Evolutionary conservation across 1,284 basidiomycete genomes (phyloP), one percentile per base, ranked within the genome.

Genomic region (Leccinum ambiguum): DNA sequence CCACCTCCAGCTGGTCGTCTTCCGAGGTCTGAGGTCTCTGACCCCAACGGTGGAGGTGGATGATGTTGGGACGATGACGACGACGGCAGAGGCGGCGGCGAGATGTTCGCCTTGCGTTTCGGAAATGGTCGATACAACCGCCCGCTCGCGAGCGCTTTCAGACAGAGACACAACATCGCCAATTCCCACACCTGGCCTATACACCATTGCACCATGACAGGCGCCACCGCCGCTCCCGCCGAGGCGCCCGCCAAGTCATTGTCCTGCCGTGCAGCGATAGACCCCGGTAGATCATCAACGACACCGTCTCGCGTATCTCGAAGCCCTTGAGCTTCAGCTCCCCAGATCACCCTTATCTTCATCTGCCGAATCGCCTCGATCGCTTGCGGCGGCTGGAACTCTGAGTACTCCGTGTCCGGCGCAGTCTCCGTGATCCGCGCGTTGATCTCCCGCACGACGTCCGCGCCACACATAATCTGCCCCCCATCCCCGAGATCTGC

Each of bases 291-390:
- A 98, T 84, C 26, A 98, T 84, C 26, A 92, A 78, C 33, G 93
- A 93, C 14, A 99, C 82, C 70, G 86, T 84, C 78, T 98, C 97
- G 1, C 93, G 93, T 2, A 92, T 84, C 78, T 98, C 96, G 45
- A 98, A 82, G 14, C 97, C 97, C 78, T 98, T 98, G 70, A 99
- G 86, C 75, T 94, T 94, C 68, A 91, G 85, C 77, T 98, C 95
- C 23, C 97, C 97, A 30, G 43, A 90, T 83, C 64, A 96, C 85
- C 39, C 86, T 82, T 59, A 96, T 83, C 3, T 91, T 91, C 71
- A 97, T 85, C 41, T 87, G 81, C 33, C 87, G 87, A 66, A 97
- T 87, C 4, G 86, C 88, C 23, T 92, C 89, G 64, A 94, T 79
- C 4, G 87, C 88, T 54, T 83, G 78, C 0, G 75, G 72, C 6